A percentile compares a stretch with the other conserved stretches of the same genome.
phyloP scores from a whole-genome alignment of 306 rosid species.

The Rosa rugosa region DNA sequence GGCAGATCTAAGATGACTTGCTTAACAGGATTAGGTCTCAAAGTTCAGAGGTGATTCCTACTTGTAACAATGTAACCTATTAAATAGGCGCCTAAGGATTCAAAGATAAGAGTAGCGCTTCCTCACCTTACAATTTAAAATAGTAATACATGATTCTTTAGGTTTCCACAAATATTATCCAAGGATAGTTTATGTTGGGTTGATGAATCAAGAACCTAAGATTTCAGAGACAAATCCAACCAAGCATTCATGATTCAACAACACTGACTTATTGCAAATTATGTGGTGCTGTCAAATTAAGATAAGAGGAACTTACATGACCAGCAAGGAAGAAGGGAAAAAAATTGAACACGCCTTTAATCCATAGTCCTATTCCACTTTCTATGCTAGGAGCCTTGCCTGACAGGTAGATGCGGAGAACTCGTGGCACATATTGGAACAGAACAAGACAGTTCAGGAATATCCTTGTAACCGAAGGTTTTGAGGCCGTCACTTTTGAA shows the following conservation, averaged over 20 bases:
- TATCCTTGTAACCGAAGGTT: not conserved
- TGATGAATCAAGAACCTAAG: not conserved
- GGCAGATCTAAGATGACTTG: not conserved
- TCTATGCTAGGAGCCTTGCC: not conserved
- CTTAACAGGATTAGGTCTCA: not conserved
- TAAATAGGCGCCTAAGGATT: not conserved
- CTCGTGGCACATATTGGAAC: slow-evolving; percentile 12
- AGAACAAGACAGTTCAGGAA: not conserved
- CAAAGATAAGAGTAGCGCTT: not conserved
- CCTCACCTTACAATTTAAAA: not conserved
- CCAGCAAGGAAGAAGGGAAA: slow-evolving; percentile 27
- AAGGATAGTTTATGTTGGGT: not conserved
- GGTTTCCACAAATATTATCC: not conserved
- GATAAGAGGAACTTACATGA: slow-evolving; percentile 18
- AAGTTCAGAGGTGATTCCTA: not conserved
- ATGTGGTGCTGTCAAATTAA: not conserved
- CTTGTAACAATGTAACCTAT: not conserved
- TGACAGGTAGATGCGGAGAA: slow-evolving; percentile 17
- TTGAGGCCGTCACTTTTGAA: slow-evolving; percentile 6
- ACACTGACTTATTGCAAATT: not conserved
- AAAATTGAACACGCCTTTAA: slow-evolving; percentile 23
- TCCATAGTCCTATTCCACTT: not conserved
- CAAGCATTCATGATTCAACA: not conserved
- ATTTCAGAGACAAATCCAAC: not conserved
- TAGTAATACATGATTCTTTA: not conserved